Conservation (phyloP, 257 asterid species). For the Scutellaria baicalensis region DNA sequence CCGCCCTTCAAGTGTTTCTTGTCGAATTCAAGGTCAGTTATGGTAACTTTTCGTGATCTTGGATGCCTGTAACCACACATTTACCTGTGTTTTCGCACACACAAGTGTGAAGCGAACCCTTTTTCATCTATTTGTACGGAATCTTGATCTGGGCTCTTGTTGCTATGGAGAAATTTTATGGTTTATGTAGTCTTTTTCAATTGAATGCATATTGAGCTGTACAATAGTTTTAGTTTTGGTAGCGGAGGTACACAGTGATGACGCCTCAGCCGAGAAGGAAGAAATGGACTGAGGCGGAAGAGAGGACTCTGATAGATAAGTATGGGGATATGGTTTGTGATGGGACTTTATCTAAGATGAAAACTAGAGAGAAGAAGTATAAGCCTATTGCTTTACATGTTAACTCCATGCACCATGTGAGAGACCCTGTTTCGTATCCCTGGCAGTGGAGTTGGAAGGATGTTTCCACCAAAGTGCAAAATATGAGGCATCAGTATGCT, state of each 20-base stretch:
- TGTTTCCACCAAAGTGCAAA: conserved; percentile 91
- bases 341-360: conserved; percentile 86
- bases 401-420: conserved; percentile 60
- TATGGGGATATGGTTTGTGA: conserved; percentile 73
- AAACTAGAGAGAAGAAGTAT: conserved; percentile 84
- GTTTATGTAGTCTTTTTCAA: background rate
- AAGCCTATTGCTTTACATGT: conserved; percentile 81
- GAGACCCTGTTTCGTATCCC: conserved; percentile 63
- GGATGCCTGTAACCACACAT: conserved; percentile 9
- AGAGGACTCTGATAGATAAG: conserved; percentile 82
- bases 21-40: conserved; percentile 11
- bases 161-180: background rate
- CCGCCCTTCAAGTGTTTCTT: background rate
- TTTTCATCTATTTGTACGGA: conserved; percentile 2
- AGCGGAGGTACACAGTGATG: conserved; percentile 36
- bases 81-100: conserved; percentile 11
- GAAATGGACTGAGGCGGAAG: conserved; percentile 99
- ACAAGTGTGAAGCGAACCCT: background rate
- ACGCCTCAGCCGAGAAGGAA: conserved; percentile 88
- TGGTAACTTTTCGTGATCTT: background rate
- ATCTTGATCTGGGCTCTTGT: conserved; percentile 22
- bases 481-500: conserved; percentile 97
- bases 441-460: conserved; percentile 99
- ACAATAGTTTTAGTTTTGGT: conserved; percentile 10
- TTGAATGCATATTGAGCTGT: conserved; percentile 16